Evolutionary conservation across 257 asterid species (phyloP).

Genomic region (Lavandula angustifolia): DNA sequence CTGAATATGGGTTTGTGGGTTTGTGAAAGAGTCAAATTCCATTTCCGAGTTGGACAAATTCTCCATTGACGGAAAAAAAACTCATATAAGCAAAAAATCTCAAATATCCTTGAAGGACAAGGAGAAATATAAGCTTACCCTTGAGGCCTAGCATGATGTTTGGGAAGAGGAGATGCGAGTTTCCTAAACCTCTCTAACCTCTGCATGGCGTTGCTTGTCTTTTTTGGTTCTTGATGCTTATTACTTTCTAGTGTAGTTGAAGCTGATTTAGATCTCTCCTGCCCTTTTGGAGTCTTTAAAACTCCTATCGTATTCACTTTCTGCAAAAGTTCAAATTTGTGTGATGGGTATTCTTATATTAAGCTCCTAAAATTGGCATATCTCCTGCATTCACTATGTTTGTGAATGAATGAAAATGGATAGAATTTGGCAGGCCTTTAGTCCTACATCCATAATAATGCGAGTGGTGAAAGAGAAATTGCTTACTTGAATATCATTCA

Average conservation of each 20-base stretch:
- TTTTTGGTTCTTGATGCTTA: slow-evolving; percentile 30
- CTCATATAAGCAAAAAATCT: too few species aligned
- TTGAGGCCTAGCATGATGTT: slow-evolving; percentile 41
- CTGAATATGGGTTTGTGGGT: background rate
- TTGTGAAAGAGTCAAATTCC: background rate
- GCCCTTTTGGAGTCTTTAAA: slow-evolving; percentile 35
- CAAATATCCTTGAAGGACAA: too few species aligned
- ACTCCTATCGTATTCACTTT: slow-evolving; percentile 29
- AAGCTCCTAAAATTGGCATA: background rate
- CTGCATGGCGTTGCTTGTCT: slow-evolving; percentile 36
- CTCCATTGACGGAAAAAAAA: too few species aligned
- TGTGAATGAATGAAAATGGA: too few species aligned
- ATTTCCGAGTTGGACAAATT: too few species aligned
- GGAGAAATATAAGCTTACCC: slow-evolving; percentile 43
- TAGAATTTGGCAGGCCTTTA: background rate
- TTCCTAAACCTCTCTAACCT: slow-evolving; percentile 54
- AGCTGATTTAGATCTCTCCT: slow-evolving; percentile 43
- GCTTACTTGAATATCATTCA: slow-evolving; percentile 47
- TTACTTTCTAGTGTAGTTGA: slow-evolving; percentile 36
- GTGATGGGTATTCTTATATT: background rate
- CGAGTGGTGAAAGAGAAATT: background rate
- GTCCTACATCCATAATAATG: slow-evolving; percentile 5
- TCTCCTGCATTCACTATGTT: too few species aligned
- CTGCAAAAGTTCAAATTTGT: slow-evolving; percentile 39
- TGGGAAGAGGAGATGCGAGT: slow-evolving; percentile 42